These are phyloP conservation scores for Aegilops longissima DNA, from an alignment of 176 grass and related monocot genomes.

Conservation along the genomic window DNA sequence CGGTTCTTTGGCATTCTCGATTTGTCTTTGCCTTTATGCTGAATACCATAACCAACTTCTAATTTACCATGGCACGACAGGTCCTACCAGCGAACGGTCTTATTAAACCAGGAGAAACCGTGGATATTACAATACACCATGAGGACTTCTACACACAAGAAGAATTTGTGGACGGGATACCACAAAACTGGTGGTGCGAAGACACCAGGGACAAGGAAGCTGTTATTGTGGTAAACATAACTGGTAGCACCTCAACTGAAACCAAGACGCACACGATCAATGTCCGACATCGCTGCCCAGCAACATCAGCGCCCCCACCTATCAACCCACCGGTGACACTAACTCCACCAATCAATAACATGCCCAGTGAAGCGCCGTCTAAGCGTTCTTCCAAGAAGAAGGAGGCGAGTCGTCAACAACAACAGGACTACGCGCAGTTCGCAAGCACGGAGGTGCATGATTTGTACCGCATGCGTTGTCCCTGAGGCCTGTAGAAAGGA, in stretches of 20 bases:
- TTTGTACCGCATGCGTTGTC: conserved; percentile 60
- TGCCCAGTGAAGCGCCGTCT: conserved; percentile 33
- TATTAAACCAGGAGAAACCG: conserved; percentile 67
- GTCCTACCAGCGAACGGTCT: conserved; percentile 72
- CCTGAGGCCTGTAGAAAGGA: conserved; percentile 51
- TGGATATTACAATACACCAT: conserved; percentile 78
- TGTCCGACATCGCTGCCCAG: conserved; percentile 63
- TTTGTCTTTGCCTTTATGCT: background rate
- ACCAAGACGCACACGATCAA: conserved; percentile 60
- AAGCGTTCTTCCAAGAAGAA: conserved; percentile 64
- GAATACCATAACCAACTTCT: background rate
- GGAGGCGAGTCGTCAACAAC: conserved; percentile 44
- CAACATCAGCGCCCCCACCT: conserved; percentile 28
- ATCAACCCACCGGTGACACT: conserved; percentile 3
- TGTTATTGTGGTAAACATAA: conserved; percentile 57
- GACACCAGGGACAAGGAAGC: conserved; percentile 80
- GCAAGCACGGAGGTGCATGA: conserved; percentile 57
- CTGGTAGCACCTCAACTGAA: conserved; percentile 62
- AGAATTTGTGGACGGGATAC: conserved; percentile 84
- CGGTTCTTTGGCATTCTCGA: background rate
- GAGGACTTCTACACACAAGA: conserved; percentile 83
- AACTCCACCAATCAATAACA: conserved; percentile 20
- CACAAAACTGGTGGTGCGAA: conserved; percentile 93
- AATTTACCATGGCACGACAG: conserved; percentile 33
- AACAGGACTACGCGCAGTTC: conserved; percentile 54